Conservation (phyloP, 768 basidiomycete genomes). For the Rubroboletus pulcherrimus region DNA sequence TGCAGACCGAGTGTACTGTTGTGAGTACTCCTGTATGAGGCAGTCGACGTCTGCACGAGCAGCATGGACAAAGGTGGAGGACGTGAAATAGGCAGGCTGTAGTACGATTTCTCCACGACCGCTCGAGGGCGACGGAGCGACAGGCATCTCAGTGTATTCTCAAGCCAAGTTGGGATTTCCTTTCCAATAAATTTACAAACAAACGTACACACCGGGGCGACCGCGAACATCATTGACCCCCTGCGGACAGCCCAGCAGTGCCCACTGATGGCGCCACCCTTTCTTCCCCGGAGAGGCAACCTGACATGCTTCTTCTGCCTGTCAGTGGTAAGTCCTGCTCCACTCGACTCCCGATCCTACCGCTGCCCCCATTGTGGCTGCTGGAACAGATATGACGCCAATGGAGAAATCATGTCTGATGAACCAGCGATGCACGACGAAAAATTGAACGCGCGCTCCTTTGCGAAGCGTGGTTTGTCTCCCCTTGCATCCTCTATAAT, state of each 20-base stretch:
- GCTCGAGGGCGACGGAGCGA: constrained; percentile 53
- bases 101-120: constrained; percentile 58
- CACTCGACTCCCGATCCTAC: constrained; percentile 53
- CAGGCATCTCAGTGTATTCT: constrained; percentile 29
- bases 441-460: constrained; percentile 61
- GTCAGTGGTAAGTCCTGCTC: constrained; percentile 37
- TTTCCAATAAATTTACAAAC: constrained; percentile 19
- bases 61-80: constrained; percentile 63
- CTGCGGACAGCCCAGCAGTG: not conserved
- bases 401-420: constrained; percentile 77
- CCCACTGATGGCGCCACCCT: constrained; percentile 17
- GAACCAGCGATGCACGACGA: constrained; percentile 89
- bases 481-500: not conserved
- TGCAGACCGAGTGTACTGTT: constrained; percentile 38
- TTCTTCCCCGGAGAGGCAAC: constrained; percentile 53
- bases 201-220: not conserved
- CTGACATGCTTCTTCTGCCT: constrained; percentile 74
- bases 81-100: constrained; percentile 77
- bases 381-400: constrained; percentile 69
- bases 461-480: constrained; percentile 64
- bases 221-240: not conserved
- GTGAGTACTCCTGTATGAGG: constrained; percentile 51
- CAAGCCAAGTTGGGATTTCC: constrained; percentile 10
- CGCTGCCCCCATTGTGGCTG: constrained; percentile 65
- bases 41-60: constrained; percentile 60